These are phyloP conservation scores for Erigeron philadelphicus DNA, from an alignment of 140 eudicot species.

Conservation along the genomic window DNA sequence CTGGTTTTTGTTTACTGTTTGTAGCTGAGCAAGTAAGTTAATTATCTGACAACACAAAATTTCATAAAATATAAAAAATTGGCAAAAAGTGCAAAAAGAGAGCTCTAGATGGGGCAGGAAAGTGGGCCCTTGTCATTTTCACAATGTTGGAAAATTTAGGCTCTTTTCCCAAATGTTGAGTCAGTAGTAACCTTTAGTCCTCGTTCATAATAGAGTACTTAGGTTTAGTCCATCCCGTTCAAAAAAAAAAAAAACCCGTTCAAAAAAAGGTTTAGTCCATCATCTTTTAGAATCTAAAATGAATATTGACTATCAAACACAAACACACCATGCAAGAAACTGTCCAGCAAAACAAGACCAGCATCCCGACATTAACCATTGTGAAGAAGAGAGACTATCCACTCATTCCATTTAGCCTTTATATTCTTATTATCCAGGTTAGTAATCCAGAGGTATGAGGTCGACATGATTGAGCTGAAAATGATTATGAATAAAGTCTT, in stretches of 20 bases:
- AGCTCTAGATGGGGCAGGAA: slow-evolving; percentile 30
- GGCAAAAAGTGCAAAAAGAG: slow-evolving; percentile 38
- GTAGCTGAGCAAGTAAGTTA: slow-evolving; percentile 17
- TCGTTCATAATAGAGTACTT: slow-evolving; percentile 1
- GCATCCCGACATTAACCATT: no score
- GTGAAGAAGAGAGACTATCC: no score
- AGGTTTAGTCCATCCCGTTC: slow-evolving; percentile 16
- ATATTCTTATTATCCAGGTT: no score
- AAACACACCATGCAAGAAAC: no score
- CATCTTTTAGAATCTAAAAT: background rate
- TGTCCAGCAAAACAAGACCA: no score
- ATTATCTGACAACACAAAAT: slow-evolving; percentile 29
- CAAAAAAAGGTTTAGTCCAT: slow-evolving; percentile 19
- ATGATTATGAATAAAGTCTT: no score
- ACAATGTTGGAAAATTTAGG: slow-evolving; percentile 44
- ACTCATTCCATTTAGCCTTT: no score
- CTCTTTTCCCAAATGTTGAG: slow-evolving; percentile 25
- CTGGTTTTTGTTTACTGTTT: slow-evolving; percentile 36
- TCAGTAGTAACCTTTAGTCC: slow-evolving; percentile 29
- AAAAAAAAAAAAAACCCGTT: no score
- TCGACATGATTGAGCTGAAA: no score
- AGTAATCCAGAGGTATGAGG: no score
- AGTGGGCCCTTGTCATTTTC: slow-evolving; percentile 78
- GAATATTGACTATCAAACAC: no score
- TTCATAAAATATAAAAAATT: slow-evolving; percentile 18